Evolutionary conservation across 352 stramenopile genomes (phyloP), one percentile per base, ranked within the genome.

Genomic region (Saprolegnia diclina): DNA sequence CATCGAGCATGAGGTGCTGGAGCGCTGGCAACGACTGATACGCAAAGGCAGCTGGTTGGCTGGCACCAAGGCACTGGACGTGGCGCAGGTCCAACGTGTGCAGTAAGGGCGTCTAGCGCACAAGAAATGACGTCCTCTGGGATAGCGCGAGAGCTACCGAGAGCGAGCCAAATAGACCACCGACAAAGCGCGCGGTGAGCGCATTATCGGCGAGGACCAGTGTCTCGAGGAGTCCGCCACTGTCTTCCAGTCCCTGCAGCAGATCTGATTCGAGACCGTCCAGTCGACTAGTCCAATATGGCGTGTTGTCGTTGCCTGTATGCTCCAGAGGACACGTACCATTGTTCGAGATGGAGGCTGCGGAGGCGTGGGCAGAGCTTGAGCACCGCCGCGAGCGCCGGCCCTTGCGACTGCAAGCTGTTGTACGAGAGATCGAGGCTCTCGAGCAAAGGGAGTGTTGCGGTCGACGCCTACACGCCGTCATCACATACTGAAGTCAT

Each of bases 371-470:
- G 18, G 44, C 63, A 69, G 16, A 61, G 40, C 14, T 21, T 59
- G n/a, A 69, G 22, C 4, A 69, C 22, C 32, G 63, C 29, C 61
- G 61, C 44, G n/a, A 69, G 16, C 9, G 26, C 29, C 7, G 16
- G 19, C 0, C 63, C 63, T 21, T 69, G 53, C 5, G 10, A 9
- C 9, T 5, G 13, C 0, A 92, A 76, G 9, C 80, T 88, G 64
- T 90, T 89, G 71, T 84, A 90, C 32, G 82, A 91, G 9, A 92
- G 32, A 71, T 91, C 76, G 50, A 92, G 70, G n/a, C 70, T 74
- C 24, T 75, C 65, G 9, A 92, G 66, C 4, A 9, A 7, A 7
- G 63, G n/a, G 11, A 69, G 26, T 21, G 45, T 61, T 52, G 48
- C 45, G 18, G 61, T 22, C 14, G 48, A 26, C 14, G 48, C 11